Evolutionary conservation across 257 asterid genomes (phyloP), one percentile per base, ranked within the genome.

Genomic region (Thymus mandschuricus): DNA sequence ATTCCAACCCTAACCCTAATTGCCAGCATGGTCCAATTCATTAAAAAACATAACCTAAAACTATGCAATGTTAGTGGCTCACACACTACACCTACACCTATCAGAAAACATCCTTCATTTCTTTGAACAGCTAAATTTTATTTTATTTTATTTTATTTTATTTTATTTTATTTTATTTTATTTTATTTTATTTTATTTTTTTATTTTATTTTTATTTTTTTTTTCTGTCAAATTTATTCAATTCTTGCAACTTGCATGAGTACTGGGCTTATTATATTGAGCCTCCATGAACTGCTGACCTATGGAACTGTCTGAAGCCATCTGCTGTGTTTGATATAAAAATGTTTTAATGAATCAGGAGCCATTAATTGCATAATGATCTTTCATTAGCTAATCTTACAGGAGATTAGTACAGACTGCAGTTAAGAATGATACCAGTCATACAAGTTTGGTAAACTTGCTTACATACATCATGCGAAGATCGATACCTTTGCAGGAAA

Each of bases 361-460:
- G 15, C 57, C 21, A 67, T 28, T 27, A 6, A 60, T 48, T 54
- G 68, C 48, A 46, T 34, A 69, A 46, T 48, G 62, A 76, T 72
- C 55, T 27, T 43, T 8, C 59, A 68, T 58, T 29, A 56, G 64
- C 64, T 29, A 68, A 73, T 70, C 69, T 62, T 66, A 60, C 65
- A 74, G 11, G 33, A 67, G 51, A 70, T 51, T 35, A 79, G 68
- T 73, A 56, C 75, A 74, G 8, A 59, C 64, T 70, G 68, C 75
- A 69, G 49, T 71, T 46, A 13, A 21, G 57, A 73, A 69, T 45
- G 12, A 74, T 71, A 64, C 40, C 34, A 46, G 71, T 51, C 43
- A 29, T 5, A 71, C 66, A 67, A 78, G 86, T 81, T 64, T 35
- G 72, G 71, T 10, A 57, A 66, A 81, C 81, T 73, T 48, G 21